Conservation (phyloP, 164 flowering plant species). For the Kalanchoe fedtschenkoi region DNA sequence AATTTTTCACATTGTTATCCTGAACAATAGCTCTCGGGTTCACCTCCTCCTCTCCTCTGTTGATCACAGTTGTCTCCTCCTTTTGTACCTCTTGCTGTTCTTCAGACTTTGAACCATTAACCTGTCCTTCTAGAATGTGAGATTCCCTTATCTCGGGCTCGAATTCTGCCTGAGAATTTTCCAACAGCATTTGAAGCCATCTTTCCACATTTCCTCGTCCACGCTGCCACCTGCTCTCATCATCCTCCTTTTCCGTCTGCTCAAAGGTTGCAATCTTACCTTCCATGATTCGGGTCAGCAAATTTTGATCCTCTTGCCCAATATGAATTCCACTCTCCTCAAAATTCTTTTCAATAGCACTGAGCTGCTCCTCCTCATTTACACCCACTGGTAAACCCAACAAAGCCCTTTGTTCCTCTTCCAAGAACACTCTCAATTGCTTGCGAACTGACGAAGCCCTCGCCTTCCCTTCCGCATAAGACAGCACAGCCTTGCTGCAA, state of each 20-base stretch:
- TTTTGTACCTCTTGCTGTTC: constrained; percentile 9
- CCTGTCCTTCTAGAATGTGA: too few relatives aligned
- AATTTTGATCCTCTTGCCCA: constrained; percentile 28
- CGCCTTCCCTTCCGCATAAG: constrained; percentile 11
- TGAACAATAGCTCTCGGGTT: constrained; percentile 12
- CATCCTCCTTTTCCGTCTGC: constrained; percentile 57
- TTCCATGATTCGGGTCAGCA: constrained; percentile 23
- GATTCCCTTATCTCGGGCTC: constrained; percentile 17
- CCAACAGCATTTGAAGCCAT: constrained; percentile 81
- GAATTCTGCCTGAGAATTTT: constrained; percentile 31
- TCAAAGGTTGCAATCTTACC: constrained; percentile 13
- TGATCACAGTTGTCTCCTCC: constrained; percentile 14
- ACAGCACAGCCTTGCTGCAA: background rate
- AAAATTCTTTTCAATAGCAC: constrained; percentile 4
- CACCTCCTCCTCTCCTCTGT: constrained; percentile 9
- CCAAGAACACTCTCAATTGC: constrained; percentile 58
- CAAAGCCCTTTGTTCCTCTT: constrained; percentile 65
- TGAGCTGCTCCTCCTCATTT: constrained; percentile 19
- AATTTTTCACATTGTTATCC: constrained; percentile 7
- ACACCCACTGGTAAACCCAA: constrained; percentile 19
- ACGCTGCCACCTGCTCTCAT: constrained; percentile 59
- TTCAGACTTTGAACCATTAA: background rate
- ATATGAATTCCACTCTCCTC: constrained; percentile 18
- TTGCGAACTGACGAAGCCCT: constrained; percentile 30
- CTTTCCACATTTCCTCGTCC: constrained; percentile 92